Percentiles rank a stretch among this genome's conserved stretches.
These are phyloP conservation scores for Syncephalastrum monosporum DNA, from an alignment of 371 early-diverging fungal species.

Conservation along the genomic window DNA sequence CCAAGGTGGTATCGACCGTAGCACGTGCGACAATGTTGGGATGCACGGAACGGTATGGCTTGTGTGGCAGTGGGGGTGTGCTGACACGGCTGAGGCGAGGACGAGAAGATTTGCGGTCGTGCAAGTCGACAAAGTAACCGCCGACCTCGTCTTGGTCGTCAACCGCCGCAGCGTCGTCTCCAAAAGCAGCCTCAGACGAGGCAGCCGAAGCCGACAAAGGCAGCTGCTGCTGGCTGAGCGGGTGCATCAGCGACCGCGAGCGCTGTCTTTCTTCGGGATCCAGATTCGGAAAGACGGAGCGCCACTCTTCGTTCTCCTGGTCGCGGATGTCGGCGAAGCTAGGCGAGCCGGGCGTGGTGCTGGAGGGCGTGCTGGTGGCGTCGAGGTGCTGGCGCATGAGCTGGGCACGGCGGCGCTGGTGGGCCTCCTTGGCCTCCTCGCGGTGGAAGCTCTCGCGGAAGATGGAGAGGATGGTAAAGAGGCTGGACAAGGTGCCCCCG, in stretches of 20 bases:
- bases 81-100: neutral
- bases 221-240: neutral
- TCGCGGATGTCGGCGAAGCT: slow-evolving; percentile 16
- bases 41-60: slow-evolving; percentile 47
- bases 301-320: slow-evolving; percentile 36
- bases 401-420: slow-evolving; percentile 21
- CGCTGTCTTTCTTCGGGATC: slow-evolving; percentile 19
- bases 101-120: neutral
- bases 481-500: slow-evolving; percentile 90
- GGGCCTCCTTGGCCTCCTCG: slow-evolving; percentile 48
- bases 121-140: neutral
- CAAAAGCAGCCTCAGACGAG: no score
- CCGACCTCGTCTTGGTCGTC: slow-evolving; percentile 12
- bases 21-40: slow-evolving; percentile 86
- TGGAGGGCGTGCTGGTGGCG: slow-evolving; percentile 2
- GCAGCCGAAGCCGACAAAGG: no score
- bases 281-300: slow-evolving; percentile 46
- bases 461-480: slow-evolving; percentile 90
- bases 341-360: slow-evolving; percentile 5
- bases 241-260: slow-evolving; percentile 1
- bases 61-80: slow-evolving; percentile 1
- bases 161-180: no score
- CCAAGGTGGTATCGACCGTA: slow-evolving; percentile 85
- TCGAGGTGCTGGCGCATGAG: slow-evolving; percentile 13
- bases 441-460: slow-evolving; percentile 81